These are phyloP conservation scores for Heritiera fomes DNA, from an alignment of 345 rosid species.

Conservation along the genomic window DNA sequence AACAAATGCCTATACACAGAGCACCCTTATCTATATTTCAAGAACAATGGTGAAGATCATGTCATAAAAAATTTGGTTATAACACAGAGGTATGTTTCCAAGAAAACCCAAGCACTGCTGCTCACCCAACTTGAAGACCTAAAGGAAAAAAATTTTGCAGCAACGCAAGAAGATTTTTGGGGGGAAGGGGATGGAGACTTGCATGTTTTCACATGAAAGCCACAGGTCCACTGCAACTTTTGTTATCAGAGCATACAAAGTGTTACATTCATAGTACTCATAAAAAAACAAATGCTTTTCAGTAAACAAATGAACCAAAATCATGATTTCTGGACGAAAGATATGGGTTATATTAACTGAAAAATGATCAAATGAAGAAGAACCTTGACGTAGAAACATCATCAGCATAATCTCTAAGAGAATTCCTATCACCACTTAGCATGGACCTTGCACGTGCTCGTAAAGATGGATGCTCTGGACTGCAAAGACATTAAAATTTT, in stretches of 20 bases:
- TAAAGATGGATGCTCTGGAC: conserved; percentile 37
- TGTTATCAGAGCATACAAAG: not conserved
- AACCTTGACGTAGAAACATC: conserved; percentile 78
- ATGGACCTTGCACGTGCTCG: conserved; percentile 38
- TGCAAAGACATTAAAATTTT: conserved; percentile 37
- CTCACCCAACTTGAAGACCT: not conserved
- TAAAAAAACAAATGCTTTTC: not conserved
- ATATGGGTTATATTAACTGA: not conserved
- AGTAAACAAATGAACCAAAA: conserved; percentile 2
- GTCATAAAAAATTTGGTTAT: not conserved
- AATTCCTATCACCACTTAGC: conserved; percentile 76
- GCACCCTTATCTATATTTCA: not conserved
- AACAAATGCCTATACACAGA: not conserved
- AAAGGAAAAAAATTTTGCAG: not conserved
- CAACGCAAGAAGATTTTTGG: not conserved
- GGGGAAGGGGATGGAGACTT: not conserved
- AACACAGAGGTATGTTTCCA: not conserved
- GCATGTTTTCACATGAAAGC: conserved; percentile 12
- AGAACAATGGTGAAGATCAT: not conserved
- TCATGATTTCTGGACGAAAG: not conserved
- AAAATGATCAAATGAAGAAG: conserved; percentile 10
- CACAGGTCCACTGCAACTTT: not conserved
- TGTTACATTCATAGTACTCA: not conserved
- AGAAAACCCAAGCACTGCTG: not conserved
- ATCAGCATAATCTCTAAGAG: conserved; percentile 56